A percentile compares a stretch with the other conserved stretches of the same genome.
These are phyloP conservation scores for Globisporangium heterothallicum DNA, from an alignment of 352 stramenopile genomes.

Conservation along the genomic window DNA sequence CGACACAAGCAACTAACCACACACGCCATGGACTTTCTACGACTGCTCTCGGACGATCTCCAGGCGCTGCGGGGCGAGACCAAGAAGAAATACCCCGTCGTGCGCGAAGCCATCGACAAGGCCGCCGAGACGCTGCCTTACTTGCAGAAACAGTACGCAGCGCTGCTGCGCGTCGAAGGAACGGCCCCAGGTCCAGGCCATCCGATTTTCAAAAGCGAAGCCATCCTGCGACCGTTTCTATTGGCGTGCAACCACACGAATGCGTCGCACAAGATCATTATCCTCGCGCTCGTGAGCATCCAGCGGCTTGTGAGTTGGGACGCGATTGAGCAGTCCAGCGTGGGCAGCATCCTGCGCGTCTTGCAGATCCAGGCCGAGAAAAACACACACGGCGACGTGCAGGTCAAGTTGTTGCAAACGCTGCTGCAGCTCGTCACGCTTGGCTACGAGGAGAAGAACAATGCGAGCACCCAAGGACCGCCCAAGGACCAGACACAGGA, in stretches of 20 bases:
- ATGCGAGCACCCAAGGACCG: neutral
- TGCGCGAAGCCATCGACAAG: slow-evolving; percentile 95
- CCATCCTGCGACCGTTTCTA: slow-evolving; percentile 95
- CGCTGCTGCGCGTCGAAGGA: slow-evolving; percentile 61
- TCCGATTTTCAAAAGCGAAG: slow-evolving; percentile 90
- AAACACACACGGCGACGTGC: slow-evolving; percentile 73
- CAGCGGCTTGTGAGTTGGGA: slow-evolving; percentile 93
- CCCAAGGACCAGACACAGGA: neutral
- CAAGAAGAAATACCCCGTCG: slow-evolving; percentile 89
- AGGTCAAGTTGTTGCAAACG: slow-evolving; percentile 88
- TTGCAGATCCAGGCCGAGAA: slow-evolving; percentile 94
- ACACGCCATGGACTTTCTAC: slow-evolving; percentile 91
- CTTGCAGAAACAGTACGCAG: slow-evolving; percentile 94
- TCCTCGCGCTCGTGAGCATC: slow-evolving; percentile 93
- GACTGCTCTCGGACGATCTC: slow-evolving; percentile 86
- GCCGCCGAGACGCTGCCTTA: slow-evolving; percentile 91
- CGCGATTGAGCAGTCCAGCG: slow-evolving; percentile 92
- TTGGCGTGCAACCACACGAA: slow-evolving; percentile 97
- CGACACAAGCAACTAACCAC: neutral
- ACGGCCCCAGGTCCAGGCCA: slow-evolving; percentile 86
- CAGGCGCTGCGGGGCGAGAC: slow-evolving; percentile 77
- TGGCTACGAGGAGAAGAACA: slow-evolving; percentile 53
- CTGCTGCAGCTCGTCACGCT: slow-evolving; percentile 83
- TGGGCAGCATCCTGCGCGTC: slow-evolving; percentile 93
- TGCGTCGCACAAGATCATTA: slow-evolving; percentile 90